phyloP scores from a whole-genome alignment of 2,329 filamentous ascomycete genomes.

The Clonostachys byssicola region DNA sequence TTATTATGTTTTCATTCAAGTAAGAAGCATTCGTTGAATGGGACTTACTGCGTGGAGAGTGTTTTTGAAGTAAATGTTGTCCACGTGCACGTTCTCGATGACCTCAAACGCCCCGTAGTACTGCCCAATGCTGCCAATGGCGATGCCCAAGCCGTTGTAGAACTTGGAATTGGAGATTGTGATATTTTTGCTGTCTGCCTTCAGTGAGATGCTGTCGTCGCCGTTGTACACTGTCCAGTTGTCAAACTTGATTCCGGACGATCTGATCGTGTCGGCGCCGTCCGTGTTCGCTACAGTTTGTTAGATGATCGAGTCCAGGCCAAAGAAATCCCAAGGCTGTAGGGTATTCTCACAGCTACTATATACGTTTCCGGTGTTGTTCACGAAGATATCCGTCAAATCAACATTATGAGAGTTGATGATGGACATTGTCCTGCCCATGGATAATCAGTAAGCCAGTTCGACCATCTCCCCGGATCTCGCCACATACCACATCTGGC shows the following conservation, averaged over 20 bases:
- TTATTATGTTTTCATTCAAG: too few species aligned
- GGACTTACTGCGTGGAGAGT: conserved; percentile 35
- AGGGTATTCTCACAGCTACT: not conserved
- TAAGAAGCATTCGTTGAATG: too few species aligned
- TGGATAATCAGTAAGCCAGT: too few species aligned
- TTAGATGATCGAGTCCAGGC: not conserved
- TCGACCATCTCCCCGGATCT: too few species aligned
- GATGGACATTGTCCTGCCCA: conserved; percentile 19
- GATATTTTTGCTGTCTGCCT: conserved; percentile 16
- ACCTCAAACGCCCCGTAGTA: conserved; percentile 43
- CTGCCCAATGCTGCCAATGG: conserved; percentile 43
- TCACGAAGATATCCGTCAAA: conserved; percentile 39
- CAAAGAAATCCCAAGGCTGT: not conserved
- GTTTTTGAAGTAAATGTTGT: conserved; percentile 34
- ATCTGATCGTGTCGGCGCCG: conserved; percentile 38
- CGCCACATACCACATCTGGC: conserved; percentile 48
- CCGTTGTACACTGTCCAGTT: conserved; percentile 40
- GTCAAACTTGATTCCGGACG: conserved; percentile 37
- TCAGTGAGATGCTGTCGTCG: conserved; percentile 25
- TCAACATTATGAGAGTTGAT: conserved; percentile 34
- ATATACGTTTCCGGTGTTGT: conserved; percentile 24
- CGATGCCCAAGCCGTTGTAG: conserved; percentile 34
- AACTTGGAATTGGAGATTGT: conserved; percentile 30
- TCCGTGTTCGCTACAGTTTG: conserved; percentile 11
- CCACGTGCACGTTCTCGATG: conserved; percentile 40